Base-by-base conservation (phyloP, 805 yeast species). In the Barnettozyma salicaria region DNA sequence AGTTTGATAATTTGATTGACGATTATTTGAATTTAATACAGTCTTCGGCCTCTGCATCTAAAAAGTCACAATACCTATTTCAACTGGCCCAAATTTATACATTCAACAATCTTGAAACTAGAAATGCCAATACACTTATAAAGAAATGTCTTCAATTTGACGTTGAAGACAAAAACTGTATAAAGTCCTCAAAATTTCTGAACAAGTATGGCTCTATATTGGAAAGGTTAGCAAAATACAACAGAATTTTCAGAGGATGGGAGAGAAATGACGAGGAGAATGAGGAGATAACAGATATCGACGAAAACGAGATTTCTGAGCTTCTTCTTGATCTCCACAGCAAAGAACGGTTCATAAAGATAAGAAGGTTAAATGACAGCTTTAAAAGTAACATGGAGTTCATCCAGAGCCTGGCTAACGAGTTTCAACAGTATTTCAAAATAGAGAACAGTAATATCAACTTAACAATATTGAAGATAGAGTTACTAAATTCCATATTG, bases 71-170 rank as follows among this genome's bases (percentile, higher is more conserved):
- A 4, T 47, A 60, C n/a, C 49, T 58, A 39, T 47, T 55, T 36
- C 42, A 49, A 6, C 47, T 60, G 10, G 47, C 70, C 2, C 50
- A 59, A 1, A 55, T 75, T 16, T 72, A 72, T 39, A 58, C 72
- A 34, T 78, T 68, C 47, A 70, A 77, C 6, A 64, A 76, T 27
- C 63, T 66, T 26, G 74, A 76, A 27, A 74, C 69, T 41, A 73
- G 73, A 12, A 65, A 58, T 41, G 65, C 68, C 27, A 64, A 80
- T 19, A 25, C 16, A 4, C 16, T 38, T 7, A 8, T 38, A 13
- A 73, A 80, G 47, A 77, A 72, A 44, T 88, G 97, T 55, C 62
- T 90, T 33, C 77, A 82, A 37, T 69, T 76, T 30, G 90, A 90
- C 57, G 83, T 86, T 58, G 96, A 86, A 44, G 72, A 70, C 45